Conservation (phyloP, 148 eudicot genomes). For the Salicornia ramosissima region DNA sequence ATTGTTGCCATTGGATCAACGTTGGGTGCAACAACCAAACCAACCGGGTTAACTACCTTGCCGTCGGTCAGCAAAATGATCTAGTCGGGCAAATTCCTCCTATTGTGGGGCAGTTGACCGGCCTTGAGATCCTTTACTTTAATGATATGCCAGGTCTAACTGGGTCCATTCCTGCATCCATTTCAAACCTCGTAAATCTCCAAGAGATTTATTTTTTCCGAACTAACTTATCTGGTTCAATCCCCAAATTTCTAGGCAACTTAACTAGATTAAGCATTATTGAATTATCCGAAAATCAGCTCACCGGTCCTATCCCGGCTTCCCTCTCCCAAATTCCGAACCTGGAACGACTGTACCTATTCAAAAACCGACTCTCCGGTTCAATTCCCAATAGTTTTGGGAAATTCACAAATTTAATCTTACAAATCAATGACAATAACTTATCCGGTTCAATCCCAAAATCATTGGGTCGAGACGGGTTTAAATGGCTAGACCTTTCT, state of each 20-base stretch:
- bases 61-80: conserved; percentile 20
- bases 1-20: conserved; percentile 43
- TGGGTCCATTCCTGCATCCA: conserved; percentile 36
- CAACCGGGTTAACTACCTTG: conserved; percentile 32
- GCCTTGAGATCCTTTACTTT: conserved; percentile 30
- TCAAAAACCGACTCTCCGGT: conserved; percentile 36
- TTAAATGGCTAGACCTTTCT: conserved; percentile 29
- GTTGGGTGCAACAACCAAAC: conserved; percentile 35
- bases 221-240: conserved; percentile 37
- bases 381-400: conserved; percentile 41
- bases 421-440: conserved; percentile 24
- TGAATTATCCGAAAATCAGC: conserved; percentile 32
- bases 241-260: conserved; percentile 36
- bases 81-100: conserved; percentile 34
- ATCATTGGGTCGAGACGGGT: conserved; percentile 23
- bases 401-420: conserved; percentile 11
- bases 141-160: conserved; percentile 41
- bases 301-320: conserved; percentile 41
- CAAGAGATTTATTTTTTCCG: conserved; percentile 23
- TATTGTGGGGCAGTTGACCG: conserved; percentile 32
- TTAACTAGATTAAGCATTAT: conserved; percentile 27
- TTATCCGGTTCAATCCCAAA: conserved; percentile 43
- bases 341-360: conserved; percentile 28
- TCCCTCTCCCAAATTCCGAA: conserved; percentile 27
- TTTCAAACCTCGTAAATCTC: conserved; percentile 43